Evolutionary conservation across 345 rosid genomes (phyloP), one percentile per base, ranked within the genome.

Genomic region (Eutrema yunnanense): DNA sequence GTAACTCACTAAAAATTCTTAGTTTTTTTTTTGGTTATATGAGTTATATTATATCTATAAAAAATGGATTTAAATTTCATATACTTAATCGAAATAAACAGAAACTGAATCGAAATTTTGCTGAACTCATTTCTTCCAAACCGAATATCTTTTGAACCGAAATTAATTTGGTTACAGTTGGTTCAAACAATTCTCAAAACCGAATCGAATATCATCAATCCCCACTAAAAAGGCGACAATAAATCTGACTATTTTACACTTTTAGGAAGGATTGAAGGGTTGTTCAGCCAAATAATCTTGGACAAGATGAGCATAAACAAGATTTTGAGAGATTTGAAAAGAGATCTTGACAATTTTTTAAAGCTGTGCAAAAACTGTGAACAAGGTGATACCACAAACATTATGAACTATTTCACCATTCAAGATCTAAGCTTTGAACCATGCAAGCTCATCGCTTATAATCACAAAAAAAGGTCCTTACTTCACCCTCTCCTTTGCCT

Each of bases 401-500:
- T 50, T 65, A 49, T 30, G 42, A 64, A 49, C 46, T 5, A 64
- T 10, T 64, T 9, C 44, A 12, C 34, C 69, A 48, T 48, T 65
- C 57, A 65, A 33, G 11, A 48, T 19, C 32, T 8, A 30, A 16
- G 46, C 53, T 44, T 62, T 30, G 32, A 62, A 8, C 27, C 5
- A 4, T 6, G 37, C 22, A 55, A 32, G n/a, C 2, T 33, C 44
- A 48, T 49, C 38, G 37, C n/a, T 66, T 42, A 51, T 54, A 53
- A 52, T 38, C 9, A 43, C 62, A 19, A 50, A 33, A 33, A 52
- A 41, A 38, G 55, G 70, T 73, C 6, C 22, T 72, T 33, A 4
- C 67, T 51, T 74, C 50, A 29, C 48, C 61, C 54, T 43, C 67
- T 67, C 55, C 41, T 50, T 0, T 42, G 33, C 19, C 67, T 58